A percentile compares a stretch with the other conserved stretches of the same genome.
Conservation (phyloP, 2,329 filamentous ascomycete genomes). For the Diatrype stigma region DNA sequence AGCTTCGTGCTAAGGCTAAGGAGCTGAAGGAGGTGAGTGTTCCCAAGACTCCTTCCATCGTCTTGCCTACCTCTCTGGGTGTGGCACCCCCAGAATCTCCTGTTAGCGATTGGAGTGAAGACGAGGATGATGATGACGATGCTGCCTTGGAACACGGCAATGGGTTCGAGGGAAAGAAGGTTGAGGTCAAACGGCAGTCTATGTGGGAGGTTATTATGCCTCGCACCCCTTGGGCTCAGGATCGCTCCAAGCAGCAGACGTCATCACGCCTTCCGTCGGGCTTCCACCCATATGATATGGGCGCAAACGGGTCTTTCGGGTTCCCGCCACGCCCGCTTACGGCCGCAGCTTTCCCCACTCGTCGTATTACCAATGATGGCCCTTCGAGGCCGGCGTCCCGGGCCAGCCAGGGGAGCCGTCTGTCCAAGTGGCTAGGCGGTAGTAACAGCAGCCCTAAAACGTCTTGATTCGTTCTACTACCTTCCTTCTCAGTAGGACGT, state of each 20-base stretch:
- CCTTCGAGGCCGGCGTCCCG: not conserved
- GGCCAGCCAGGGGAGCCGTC: constrained; percentile 7
- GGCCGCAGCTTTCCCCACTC: not conserved
- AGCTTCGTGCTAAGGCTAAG: constrained; percentile 51
- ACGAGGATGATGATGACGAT: constrained; percentile 9
- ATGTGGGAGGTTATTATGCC: constrained; percentile 17
- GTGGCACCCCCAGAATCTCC: constrained; percentile 2
- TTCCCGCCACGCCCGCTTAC: constrained; percentile 11
- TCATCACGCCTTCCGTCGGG: constrained; percentile 5
- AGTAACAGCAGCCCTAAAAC: not conserved
- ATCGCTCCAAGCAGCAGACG: not conserved
- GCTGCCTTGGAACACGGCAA: constrained; percentile 9
- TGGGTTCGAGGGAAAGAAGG: constrained; percentile 10
- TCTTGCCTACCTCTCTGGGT: not conserved
- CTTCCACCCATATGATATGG: constrained; percentile 14
- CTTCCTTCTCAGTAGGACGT: not conserved
- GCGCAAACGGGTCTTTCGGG: constrained; percentile 10
- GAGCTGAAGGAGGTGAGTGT: constrained; percentile 56
- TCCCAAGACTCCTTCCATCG: constrained; percentile 7
- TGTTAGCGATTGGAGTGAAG: constrained; percentile 10
- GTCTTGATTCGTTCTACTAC: not conserved
- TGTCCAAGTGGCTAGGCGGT: constrained; percentile 4
- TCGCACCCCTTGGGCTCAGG: constrained; percentile 8
- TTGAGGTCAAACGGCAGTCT: constrained; percentile 18
- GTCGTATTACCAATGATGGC: constrained; percentile 1